phyloP scores from a whole-genome alignment of 1,284 basidiomycete genomes.

The Sporisorium sorghi region DNA sequence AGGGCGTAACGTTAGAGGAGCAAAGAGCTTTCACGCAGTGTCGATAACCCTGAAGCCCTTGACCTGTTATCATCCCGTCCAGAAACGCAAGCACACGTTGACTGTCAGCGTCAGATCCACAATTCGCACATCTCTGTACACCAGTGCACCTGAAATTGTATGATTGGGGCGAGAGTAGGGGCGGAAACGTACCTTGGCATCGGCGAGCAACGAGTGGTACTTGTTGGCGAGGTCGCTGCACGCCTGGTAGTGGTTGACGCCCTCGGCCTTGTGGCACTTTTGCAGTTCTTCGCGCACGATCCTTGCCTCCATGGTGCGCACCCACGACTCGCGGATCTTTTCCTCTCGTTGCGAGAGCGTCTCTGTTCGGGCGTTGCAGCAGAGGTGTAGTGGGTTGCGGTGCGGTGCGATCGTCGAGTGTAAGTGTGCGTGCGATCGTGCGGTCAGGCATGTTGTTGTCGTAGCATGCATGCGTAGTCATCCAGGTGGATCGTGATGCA shows the following conservation, averaged over 20 bases:
- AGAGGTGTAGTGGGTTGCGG: not conserved
- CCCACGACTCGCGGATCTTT: slow-evolving; percentile 90
- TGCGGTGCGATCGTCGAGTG: not conserved
- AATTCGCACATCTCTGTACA: no score
- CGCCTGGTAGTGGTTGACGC: slow-evolving; percentile 76
- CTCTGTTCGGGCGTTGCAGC: slow-evolving; percentile 23
- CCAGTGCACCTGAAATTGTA: no score
- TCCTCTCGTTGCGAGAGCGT: slow-evolving; percentile 76
- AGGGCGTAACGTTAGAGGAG: not conserved
- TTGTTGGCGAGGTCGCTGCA: slow-evolving; percentile 88
- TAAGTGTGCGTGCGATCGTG: not conserved
- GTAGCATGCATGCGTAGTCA: not conserved
- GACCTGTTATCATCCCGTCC: slow-evolving; percentile 27
- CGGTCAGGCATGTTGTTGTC: not conserved
- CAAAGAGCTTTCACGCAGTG: slow-evolving; percentile 28
- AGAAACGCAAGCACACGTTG: not conserved
- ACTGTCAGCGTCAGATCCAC: no score
- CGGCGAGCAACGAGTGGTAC: slow-evolving; percentile 83
- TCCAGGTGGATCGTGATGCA: not conserved
- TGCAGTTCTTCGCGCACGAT: slow-evolving; percentile 89
- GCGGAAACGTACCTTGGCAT: slow-evolving; percentile 81
- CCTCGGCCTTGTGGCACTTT: slow-evolving; percentile 91
- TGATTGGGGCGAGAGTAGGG: no score
- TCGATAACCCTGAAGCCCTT: slow-evolving; percentile 60
- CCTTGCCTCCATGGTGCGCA: slow-evolving; percentile 91